Base-by-base conservation (phyloP, 805 yeast species). In the Maudiozyma saulgeensis region DNA sequence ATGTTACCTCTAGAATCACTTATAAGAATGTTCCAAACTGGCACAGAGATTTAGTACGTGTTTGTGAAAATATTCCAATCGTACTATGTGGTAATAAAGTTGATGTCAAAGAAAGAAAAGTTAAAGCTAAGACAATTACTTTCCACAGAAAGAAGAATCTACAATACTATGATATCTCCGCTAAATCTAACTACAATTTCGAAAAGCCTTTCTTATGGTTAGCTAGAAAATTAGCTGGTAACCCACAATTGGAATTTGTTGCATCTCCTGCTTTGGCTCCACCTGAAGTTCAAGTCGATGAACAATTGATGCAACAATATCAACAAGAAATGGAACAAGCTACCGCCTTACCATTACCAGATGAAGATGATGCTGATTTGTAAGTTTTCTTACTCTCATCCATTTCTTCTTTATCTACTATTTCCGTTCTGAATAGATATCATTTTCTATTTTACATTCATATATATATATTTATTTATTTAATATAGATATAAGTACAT, bases 141-240 rank as follows among this genome's bases (percentile, higher is more conserved):
- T 93, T 93, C 96, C 99, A 93, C 88, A 87, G 99, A 82, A 93
- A 93, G 95, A 93, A 93, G 84, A 93, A 93, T 80, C 81, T 93
- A 73, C 99, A 93, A 78, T 93, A 93, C 79, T 93, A 93, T 79
- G 99, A 93, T 75, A 93, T 93, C 71, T 91, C 98, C 53, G 99
- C 99, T 73, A 93, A 93, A 79, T 93, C 99, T 59, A 93, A 93
- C 81, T 93, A 93, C 80, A 95, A 93, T 81, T 93, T 93, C 67
- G 99, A 93, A 79, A 93, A 95, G 80, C 99, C 99, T 59, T 93
- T 93, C 86, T 82, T 93, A 74, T 93, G 99, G 99, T 87, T 93
- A 68, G 99, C 99, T 49, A 87, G 99, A 82, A 93, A 93, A 78
- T 82, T 93, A 66, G 96, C 88, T 60, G 99, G 98, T 75, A 88